phyloP scores from a whole-genome alignment of 495 filamentous ascomycete species.

The Neurospora sublineolata region DNA sequence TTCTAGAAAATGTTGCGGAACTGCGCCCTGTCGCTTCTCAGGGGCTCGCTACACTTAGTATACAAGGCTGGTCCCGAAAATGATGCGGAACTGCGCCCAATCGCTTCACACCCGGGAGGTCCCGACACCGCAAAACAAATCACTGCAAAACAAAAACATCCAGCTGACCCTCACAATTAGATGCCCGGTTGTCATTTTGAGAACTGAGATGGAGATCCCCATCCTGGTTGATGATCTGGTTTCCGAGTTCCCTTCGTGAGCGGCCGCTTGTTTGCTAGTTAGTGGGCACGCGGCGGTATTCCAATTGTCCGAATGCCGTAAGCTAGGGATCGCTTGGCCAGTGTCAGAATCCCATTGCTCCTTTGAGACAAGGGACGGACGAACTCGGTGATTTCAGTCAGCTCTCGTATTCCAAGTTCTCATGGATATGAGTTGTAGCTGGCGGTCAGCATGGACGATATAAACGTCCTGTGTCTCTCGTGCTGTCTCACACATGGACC shows the following conservation, averaged over 20 bases:
- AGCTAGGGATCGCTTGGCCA: neutral
- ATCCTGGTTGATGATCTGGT: neutral
- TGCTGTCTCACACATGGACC: neutral
- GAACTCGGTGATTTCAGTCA: neutral
- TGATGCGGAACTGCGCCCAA: neutral
- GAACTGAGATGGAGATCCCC: neutral
- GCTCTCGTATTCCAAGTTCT: neutral
- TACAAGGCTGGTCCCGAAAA: neutral
- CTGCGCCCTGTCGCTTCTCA: neutral
- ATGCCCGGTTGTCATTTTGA: neutral
- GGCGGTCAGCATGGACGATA: neutral
- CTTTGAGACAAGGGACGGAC: neutral
- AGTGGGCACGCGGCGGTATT: neutral
- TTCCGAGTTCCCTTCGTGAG: neutral
- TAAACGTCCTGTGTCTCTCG: neutral
- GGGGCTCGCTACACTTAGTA: neutral
- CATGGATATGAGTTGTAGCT: neutral
- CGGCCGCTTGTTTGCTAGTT: neutral
- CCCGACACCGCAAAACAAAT: slow-evolving; percentile 3
- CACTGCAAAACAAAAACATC: neutral
- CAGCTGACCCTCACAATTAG: slow-evolving; percentile 7
- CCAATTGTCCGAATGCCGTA: neutral
- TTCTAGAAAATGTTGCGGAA: neutral
- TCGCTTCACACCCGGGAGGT: slow-evolving; percentile 9
- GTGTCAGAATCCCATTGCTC: neutral